Evolutionary conservation across 768 basidiomycete species (phyloP), one percentile per base, ranked within the genome.

Genomic region (Tricholoma hemisulphureum): DNA sequence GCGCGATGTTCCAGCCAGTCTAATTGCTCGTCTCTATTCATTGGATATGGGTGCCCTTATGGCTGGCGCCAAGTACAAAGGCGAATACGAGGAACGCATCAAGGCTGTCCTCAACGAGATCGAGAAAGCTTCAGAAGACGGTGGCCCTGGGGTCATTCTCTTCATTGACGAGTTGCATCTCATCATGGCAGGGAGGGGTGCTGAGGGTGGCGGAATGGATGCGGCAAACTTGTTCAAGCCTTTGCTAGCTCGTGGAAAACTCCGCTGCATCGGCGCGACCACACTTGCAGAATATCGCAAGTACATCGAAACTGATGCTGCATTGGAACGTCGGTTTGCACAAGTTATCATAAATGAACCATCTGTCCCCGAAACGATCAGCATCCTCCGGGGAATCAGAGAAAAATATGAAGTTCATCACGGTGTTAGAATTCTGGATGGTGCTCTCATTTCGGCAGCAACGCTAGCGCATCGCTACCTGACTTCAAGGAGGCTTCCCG

Each of bases 151-250:
- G 16, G 82, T 98, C 65, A 93, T 98, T 60, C 84, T 99, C 34
- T 98, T 98, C 80, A 86, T 98, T 63, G 95, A 99, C 65, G 96
- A 98, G 69, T 71, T 93, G 23, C 95, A 98, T 69, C 86, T 97
- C 39, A 88, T 98, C 74, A 94, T 97, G 91, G 88, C 92, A 2
- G 93, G 91, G 4, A 81, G 86, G 52, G 92, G 93, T 16, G 76
- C 83, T 2, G 86, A 89, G 67, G 90, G 91, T 28, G 89, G 88
- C 14, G 93, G 94, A 29, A 95, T 97, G 93, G 95, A 97, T 65
- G 95, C 94, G 0, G 89, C 84, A 7, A 95, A 94, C 71, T 75
- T 96, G 21, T 89, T 96, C 76, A 97, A 97, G 71, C 96, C 96
- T 4, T 80, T 93, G 59, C 80, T 98, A 20, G 92, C 93, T 21